Base-by-base conservation (phyloP, 2,329 filamentous ascomycete species). In the Ceratocystis cubensis region DNA sequence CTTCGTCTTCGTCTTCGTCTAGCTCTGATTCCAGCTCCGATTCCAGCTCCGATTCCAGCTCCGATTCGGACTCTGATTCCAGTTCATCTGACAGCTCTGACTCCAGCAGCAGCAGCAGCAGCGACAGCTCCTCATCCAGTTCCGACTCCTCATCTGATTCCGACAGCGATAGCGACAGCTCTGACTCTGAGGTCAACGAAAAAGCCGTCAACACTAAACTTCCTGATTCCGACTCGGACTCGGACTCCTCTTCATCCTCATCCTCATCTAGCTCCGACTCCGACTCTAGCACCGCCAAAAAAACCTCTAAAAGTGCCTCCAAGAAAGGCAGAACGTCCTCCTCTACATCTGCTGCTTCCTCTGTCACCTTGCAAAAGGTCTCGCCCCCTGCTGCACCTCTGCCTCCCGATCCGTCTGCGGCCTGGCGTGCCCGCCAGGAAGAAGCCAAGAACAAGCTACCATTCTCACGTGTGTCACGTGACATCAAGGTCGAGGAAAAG, bases 391-490 rank as follows among this genome's bases (percentile, higher is more conserved):
- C 73, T 48, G 78, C 80, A 0, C 82, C 82, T 37, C 78, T 84
- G 59, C 82, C 82, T 13, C 82, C 82, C 1, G 77, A 82, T 71
- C 81, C 80, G 3, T 56, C 71, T 61, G 71, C 68, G 62, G 71
- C 71, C 65, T 73, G 73, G 70, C 82, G 81, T 72, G 48, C 37
- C 17, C 61, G 44, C 10, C 61, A 76, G 69, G 80, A 75, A 28
- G 75, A 74, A 68, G 83, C 82, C 77, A 78, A 81, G 76, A 80
- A 77, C 70, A 86, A 81, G 74, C 82, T 82, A 75, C 91, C 82
- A 70, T 96, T 89, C 79, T 95, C 84, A 69, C 89, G 86, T 72
- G 89, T 90, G 74, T 84, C 84, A 73, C 85, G 83, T 75, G 82
- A 87, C 74, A 83, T 84, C 71, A 77, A 78, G 69, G 88, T 89